These are phyloP conservation scores for Carex myosuroides DNA, from an alignment of 176 grass and related monocot genomes.

Conservation along the genomic window DNA sequence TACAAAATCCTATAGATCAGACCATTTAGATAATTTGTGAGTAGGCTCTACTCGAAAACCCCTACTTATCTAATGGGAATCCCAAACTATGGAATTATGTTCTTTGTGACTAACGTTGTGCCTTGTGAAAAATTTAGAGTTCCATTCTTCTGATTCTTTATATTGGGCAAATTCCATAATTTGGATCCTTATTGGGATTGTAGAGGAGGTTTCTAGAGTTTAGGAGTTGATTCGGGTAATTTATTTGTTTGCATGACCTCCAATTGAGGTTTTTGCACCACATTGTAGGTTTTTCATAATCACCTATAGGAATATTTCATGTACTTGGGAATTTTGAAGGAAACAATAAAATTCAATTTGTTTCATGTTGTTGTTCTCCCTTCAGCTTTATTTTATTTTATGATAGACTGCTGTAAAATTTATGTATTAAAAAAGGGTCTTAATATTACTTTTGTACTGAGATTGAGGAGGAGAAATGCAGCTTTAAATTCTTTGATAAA, in stretches of 20 bases:
- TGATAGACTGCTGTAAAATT: background rate
- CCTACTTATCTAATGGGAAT: background rate
- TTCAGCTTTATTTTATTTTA: background rate
- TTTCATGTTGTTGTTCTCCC: background rate
- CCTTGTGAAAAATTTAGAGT: background rate
- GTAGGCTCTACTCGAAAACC: background rate
- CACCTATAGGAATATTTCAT: constrained; percentile 1
- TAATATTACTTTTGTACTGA: background rate
- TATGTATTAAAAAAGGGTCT: background rate
- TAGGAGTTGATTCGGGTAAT: background rate
- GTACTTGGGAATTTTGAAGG: background rate
- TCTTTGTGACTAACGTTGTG: background rate
- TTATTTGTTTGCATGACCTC: background rate
- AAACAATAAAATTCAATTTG: constrained; percentile 12
- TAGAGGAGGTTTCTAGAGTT: background rate
- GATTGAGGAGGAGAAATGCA: background rate
- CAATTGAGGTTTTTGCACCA: background rate
- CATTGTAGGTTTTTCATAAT: background rate
- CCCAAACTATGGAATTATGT: background rate
- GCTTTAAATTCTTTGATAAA: background rate
- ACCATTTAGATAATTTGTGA: background rate
- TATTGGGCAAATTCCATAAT: background rate
- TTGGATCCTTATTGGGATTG: background rate
- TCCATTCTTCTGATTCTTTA: background rate
- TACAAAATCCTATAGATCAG: background rate